Evolutionary conservation across 2,329 filamentous ascomycete species (phyloP), one percentile per base, ranked within the genome.

Genomic region (Pseudogymnoascus sp.): DNA sequence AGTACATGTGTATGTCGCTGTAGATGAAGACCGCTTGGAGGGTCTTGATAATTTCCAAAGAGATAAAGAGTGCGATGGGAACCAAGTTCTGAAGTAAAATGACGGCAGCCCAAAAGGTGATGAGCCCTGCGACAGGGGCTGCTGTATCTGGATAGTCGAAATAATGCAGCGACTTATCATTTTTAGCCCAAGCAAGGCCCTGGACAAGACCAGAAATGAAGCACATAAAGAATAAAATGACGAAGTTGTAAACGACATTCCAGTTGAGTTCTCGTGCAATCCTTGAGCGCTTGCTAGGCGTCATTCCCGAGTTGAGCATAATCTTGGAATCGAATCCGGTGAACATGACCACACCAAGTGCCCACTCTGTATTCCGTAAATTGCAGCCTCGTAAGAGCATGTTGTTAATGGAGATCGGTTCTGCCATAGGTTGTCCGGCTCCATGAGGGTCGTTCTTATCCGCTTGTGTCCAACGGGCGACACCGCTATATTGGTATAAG

Each of bases 41-140:
- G 0, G 92, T 94, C 66, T 93, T 88, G 62, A 99, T 90, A 63
- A 99, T 95, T 79, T 99, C 94, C 61, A 99, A 82, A 1, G 93
- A 92, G 74, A 99, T 97, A 78, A 97, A 99, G 9, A 99, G 86
- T 1, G 94, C 97, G 69, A 99, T 97, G 13, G 94, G 95, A 13
- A 99, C 88, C 88, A 99, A 88, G 75, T 97, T 99, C 80, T 99
- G 94, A 77, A 97, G 97, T 62, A 97, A 78, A 72, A 97, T 96
- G 63, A 99, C 80, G 52, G 87, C 90, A 13, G 93, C 91, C 90
- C 92, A 99, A 76, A 97, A 99, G 1, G 92, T 96, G 75, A 99
- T 92, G 74, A 97, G 92, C 40, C 94, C 95, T 27, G 7, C 5
- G 21, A 59, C 21, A 15, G 58, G 21, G 13, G 58, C 35, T 37